A percentile compares a stretch with the other conserved stretches of the same genome.
phyloP scores from a whole-genome alignment of 148 eudicot species.

The Persicaria tinctoria region DNA sequence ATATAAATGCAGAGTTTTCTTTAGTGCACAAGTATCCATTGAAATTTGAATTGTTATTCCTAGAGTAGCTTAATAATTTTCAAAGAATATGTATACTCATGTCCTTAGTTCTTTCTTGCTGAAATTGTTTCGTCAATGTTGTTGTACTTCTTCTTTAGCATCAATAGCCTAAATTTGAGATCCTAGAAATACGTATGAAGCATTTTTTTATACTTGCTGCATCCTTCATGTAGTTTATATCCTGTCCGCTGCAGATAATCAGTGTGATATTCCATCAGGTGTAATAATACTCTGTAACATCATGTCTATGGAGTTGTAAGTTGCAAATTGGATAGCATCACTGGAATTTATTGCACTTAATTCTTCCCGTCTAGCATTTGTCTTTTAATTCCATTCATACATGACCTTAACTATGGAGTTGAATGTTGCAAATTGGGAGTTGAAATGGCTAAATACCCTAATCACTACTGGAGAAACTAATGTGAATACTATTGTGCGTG shows the following conservation, averaged over 20 bases:
- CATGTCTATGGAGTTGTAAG: no score
- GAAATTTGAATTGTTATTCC: background rate
- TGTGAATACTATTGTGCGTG: background rate
- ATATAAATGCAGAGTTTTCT: background rate
- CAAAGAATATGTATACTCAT: background rate
- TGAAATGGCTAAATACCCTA: background rate
- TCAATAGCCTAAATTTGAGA: background rate
- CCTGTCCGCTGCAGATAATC: background rate
- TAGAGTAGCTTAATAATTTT: background rate
- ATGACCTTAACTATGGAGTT: background rate
- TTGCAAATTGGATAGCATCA: background rate
- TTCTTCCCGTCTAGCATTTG: background rate
- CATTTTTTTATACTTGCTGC: background rate
- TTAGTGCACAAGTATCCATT: background rate
- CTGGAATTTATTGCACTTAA: background rate
- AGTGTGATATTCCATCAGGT: background rate
- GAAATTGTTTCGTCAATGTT: background rate
- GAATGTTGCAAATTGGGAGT: background rate
- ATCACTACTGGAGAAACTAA: background rate
- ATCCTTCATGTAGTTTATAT: background rate
- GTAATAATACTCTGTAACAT: background rate
- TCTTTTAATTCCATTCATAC: background rate
- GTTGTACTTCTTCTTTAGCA: background rate
- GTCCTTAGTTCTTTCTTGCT: background rate
- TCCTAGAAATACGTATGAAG: background rate